Evolutionary conservation across 768 basidiomycete genomes (phyloP).

Genomic region (Trametes maxima): DNA sequence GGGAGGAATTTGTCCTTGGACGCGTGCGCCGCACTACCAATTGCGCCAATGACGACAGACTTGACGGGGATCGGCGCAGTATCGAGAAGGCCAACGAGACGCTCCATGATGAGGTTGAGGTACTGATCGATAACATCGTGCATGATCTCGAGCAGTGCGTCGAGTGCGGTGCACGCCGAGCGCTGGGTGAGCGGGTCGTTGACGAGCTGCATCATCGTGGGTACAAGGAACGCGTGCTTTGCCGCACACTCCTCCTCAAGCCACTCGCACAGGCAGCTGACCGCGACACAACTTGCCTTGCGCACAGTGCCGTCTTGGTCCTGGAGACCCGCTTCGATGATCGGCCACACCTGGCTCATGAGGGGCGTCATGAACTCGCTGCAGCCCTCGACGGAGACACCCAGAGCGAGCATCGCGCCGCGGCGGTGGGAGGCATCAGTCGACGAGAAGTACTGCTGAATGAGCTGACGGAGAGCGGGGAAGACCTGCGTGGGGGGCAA

Average conservation of each 20-base stretch:
- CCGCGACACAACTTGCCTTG: constrained; percentile 94
- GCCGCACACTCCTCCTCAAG: constrained; percentile 89
- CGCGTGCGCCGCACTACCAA: constrained; percentile 97
- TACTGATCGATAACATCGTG: constrained; percentile 90
- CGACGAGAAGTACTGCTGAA: constrained; percentile 84
- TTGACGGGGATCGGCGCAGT: constrained; percentile 87
- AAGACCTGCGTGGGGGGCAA: constrained; percentile 96
- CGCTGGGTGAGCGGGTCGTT: constrained; percentile 86
- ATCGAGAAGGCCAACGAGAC: constrained; percentile 83
- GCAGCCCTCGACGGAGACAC: constrained; percentile 96
- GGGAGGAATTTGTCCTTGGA: constrained; percentile 89
- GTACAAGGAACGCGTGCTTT: constrained; percentile 82
- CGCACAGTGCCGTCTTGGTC: constrained; percentile 85
- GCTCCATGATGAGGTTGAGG: constrained; percentile 92
- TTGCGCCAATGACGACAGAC: constrained; percentile 94
- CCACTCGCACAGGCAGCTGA: constrained; percentile 97
- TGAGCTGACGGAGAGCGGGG: constrained; percentile 82
- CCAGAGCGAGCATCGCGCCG: constrained; percentile 92
- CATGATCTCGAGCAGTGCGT: constrained; percentile 93
- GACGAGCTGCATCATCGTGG: constrained; percentile 92
- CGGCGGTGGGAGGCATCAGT: constrained; percentile 79
- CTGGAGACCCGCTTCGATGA: constrained; percentile 85
- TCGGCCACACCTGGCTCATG: constrained; percentile 90
- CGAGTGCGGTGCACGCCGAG: constrained; percentile 94
- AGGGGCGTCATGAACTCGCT: constrained; percentile 96